Conservation (phyloP, 257 asterid species). For the Jaltomata sinuosa region DNA sequence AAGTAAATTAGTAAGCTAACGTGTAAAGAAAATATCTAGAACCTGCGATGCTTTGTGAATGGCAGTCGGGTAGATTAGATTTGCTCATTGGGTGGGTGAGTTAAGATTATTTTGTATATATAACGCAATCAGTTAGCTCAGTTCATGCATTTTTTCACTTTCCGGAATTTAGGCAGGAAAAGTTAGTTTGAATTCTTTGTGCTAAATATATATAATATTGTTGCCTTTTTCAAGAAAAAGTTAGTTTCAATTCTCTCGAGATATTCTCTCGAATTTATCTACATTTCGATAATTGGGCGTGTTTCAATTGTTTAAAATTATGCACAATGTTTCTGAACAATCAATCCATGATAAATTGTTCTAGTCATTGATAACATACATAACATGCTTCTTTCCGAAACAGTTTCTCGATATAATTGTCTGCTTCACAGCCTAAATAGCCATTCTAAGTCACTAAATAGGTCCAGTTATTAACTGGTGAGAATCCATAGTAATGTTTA, state of each 20-base stretch:
- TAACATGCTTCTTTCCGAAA: background rate
- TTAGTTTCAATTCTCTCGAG: background rate
- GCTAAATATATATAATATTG: background rate
- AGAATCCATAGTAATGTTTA: background rate
- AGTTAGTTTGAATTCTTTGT: background rate
- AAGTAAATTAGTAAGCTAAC: background rate
- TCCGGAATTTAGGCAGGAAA: background rate
- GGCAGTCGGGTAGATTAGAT: background rate
- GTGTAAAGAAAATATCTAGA: background rate
- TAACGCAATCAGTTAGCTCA: background rate
- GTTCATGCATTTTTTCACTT: background rate
- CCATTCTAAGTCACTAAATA: background rate
- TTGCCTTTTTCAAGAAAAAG: background rate
- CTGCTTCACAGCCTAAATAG: background rate
- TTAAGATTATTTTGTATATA: background rate
- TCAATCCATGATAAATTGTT: background rate
- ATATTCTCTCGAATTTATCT: background rate
- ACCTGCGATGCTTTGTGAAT: background rate
- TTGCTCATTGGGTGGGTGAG: background rate
- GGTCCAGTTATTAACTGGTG: background rate
- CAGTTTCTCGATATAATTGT: background rate
- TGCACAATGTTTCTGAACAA: background rate
- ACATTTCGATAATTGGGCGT: background rate
- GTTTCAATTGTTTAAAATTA: background rate
- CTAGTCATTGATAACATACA: background rate